A percentile compares a stretch with the other conserved stretches of the same genome.
Evolutionary conservation across 331 rosid species (phyloP).

Genomic region (Arachis monticola): DNA sequence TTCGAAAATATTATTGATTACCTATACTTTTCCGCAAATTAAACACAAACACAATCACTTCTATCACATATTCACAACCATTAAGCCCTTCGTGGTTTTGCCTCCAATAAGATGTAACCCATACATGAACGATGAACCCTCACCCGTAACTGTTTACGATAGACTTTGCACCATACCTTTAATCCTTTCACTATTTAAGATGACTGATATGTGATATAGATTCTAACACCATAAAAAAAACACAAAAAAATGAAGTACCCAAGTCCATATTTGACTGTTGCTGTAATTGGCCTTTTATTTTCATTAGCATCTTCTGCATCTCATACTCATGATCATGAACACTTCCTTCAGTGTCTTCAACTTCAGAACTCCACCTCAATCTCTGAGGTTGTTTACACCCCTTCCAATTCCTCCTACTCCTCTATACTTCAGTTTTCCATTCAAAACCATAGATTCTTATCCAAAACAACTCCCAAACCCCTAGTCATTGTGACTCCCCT

Average conservation of each 20-base stretch:
- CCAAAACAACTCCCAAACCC: slow-evolving; percentile 45
- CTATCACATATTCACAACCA: too few relatives aligned
- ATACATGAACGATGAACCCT: too few relatives aligned
- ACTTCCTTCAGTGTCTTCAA: slow-evolving; percentile 41
- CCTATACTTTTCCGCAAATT: too few relatives aligned
- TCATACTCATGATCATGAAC: slow-evolving; percentile 10
- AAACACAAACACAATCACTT: too few relatives aligned
- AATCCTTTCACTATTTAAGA: too few relatives aligned
- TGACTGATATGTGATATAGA: not conserved
- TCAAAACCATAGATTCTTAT: slow-evolving; percentile 39
- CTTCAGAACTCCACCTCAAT: slow-evolving; percentile 34
- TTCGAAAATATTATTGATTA: too few relatives aligned
- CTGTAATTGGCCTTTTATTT: slow-evolving; percentile 11
- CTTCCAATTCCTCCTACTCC: slow-evolving; percentile 34
- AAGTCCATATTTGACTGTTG: not conserved
- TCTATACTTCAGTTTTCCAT: slow-evolving; percentile 29
- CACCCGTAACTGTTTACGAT: too few relatives aligned
- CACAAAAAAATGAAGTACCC: slow-evolving; percentile 26
- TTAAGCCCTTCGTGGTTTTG: too few relatives aligned
- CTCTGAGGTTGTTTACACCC: slow-evolving; percentile 30
- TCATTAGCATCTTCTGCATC: slow-evolving; percentile 1
- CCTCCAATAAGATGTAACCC: too few relatives aligned
- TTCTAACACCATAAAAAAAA: not conserved
- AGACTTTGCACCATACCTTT: too few relatives aligned
- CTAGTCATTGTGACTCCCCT: slow-evolving; percentile 50